Conservation (phyloP, 345 rosid species). For the Eucalyptus sp. region DNA sequence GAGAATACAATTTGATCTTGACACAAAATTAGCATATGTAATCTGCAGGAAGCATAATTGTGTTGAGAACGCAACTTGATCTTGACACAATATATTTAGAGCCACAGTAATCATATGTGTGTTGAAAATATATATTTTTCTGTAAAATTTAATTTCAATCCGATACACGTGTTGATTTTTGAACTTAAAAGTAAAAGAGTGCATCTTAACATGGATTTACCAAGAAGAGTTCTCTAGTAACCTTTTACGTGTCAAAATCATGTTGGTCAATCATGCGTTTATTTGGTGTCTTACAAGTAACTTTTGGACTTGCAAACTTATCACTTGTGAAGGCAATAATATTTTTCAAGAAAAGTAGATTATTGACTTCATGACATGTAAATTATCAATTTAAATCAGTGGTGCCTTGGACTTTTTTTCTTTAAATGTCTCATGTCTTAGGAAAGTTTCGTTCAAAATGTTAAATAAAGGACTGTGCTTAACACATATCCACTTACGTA, state of each 20-base stretch:
- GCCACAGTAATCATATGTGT: not conserved
- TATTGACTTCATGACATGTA: not conserved
- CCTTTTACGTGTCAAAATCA: not conserved
- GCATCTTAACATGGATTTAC: not conserved
- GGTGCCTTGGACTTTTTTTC: not conserved
- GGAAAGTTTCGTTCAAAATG: not conserved
- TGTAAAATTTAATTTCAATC: not conserved
- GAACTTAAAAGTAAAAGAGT: not conserved
- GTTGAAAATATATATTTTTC: not conserved
- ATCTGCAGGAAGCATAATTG: not conserved
- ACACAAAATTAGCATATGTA: not conserved
- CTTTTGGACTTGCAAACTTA: not conserved
- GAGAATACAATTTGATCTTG: not conserved
- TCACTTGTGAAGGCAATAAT: not conserved
- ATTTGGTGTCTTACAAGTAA: not conserved
- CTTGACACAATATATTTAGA: not conserved
- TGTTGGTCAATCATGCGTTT: not conserved
- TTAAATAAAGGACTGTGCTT: not conserved
- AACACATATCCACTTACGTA: not conserved
- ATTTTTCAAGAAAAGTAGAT: not conserved
- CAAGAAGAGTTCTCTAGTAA: not conserved
- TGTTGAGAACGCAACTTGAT: not conserved
- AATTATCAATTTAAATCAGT: not conserved
- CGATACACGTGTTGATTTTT: not conserved
- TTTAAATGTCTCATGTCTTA: not conserved